Evolutionary conservation across 2,329 filamentous ascomycete species (phyloP).

Genomic region (Emericellopsis atlantica): DNA sequence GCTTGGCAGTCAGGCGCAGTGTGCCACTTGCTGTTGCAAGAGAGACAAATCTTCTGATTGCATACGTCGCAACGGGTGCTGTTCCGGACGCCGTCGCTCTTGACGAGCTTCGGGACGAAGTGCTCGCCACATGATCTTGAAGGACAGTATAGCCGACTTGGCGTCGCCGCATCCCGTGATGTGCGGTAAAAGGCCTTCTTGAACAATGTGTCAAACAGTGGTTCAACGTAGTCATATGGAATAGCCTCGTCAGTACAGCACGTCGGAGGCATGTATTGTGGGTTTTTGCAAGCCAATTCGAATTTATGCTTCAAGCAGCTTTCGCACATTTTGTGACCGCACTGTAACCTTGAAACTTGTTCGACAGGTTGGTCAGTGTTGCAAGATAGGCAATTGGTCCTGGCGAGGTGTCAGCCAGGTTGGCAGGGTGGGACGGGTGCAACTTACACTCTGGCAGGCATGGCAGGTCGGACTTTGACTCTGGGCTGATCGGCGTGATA

Average conservation of each 20-base stretch:
- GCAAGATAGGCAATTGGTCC: too few relatives aligned
- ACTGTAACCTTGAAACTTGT: conserved; percentile 59
- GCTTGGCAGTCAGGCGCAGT: conserved; percentile 54
- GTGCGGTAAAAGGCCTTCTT: conserved; percentile 73
- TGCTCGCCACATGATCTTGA: conserved; percentile 60
- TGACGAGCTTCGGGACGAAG: conserved; percentile 63
- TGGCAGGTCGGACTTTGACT: background rate
- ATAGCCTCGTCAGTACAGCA: conserved; percentile 69
- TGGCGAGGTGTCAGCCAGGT: too few relatives aligned
- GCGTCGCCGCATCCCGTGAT: conserved; percentile 62
- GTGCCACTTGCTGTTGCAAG: conserved; percentile 68
- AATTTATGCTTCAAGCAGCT: conserved; percentile 64
- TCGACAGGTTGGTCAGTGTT: conserved; percentile 6
- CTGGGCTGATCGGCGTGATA: background rate
- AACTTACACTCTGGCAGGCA: background rate
- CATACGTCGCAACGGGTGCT: conserved; percentile 61
- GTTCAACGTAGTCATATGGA: conserved; percentile 62
- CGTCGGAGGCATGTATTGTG: conserved; percentile 71
- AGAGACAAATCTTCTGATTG: conserved; percentile 59
- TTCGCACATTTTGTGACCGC: conserved; percentile 73
- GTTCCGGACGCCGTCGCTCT: conserved; percentile 44
- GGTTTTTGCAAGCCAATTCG: conserved; percentile 61
- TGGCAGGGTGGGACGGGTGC: too few relatives aligned
- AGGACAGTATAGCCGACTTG: conserved; percentile 69
- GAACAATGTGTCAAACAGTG: conserved; percentile 60